Conservation (phyloP, 305 asterid genomes). For the Solanum hybrid region DNA sequence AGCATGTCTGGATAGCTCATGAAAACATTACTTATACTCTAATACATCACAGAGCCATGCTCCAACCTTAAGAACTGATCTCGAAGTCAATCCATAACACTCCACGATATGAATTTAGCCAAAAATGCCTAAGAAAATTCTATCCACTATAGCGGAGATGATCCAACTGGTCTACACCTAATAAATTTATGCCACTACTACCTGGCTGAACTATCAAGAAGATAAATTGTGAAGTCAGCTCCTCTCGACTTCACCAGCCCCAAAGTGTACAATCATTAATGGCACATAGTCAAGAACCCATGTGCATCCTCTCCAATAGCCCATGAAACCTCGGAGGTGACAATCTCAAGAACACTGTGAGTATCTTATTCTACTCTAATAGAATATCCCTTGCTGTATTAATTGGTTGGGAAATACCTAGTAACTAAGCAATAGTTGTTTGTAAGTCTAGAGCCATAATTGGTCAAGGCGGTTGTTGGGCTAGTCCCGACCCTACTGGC, state of each 20-base stretch:
- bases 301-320: background rate
- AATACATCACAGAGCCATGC: too few species aligned
- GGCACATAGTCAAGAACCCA: background rate
- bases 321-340: background rate
- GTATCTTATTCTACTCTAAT: background rate
- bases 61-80: background rate
- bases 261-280: background rate
- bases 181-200: background rate
- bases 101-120: background rate
- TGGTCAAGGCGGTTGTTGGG: background rate
- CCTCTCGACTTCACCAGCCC: background rate
- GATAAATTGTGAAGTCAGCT: background rate
- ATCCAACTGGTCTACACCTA: background rate
- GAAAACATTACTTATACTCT: too few species aligned
- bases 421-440: background rate
- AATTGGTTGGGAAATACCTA: background rate
- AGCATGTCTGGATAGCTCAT: too few species aligned
- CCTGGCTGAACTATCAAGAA: background rate
- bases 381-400: background rate
- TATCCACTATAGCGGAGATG: background rate
- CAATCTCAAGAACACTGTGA: background rate
- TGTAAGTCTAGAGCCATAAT: background rate
- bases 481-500: fast-evolving
- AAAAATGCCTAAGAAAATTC: background rate
- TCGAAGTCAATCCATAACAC: background rate